These are phyloP conservation scores for Tetrapisispora pingtungensis DNA, from an alignment of 805 yeast genomes.

Conservation along the genomic window DNA sequence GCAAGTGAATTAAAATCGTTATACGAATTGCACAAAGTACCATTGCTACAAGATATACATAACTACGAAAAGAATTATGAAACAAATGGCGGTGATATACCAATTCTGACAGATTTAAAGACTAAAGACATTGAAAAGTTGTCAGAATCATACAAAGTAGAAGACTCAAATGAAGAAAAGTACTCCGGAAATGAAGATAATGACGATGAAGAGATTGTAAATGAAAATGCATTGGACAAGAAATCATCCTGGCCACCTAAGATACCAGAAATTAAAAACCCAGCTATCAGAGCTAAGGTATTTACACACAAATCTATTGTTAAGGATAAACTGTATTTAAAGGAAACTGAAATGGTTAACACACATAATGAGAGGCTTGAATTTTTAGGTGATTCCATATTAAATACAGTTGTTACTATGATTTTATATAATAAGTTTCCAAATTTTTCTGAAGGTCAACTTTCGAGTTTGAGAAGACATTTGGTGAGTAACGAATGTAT, in stretches of 20 bases:
- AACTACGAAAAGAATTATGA: conserved; percentile 29
- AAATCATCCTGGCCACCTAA: conserved; percentile 46
- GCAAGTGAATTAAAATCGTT: conserved; percentile 52
- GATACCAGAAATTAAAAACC: conserved; percentile 56
- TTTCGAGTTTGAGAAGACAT: conserved; percentile 59
- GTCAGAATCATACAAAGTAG: conserved; percentile 7
- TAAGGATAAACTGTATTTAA: conserved; percentile 45
- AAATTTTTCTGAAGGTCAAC: conserved; percentile 65
- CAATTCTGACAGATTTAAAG: conserved; percentile 14
- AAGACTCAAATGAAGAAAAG: conserved; percentile 6
- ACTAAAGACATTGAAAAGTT: conserved; percentile 12
- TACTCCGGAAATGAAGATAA: conserved; percentile 4
- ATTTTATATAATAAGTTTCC: conserved; percentile 61
- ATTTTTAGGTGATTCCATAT: conserved; percentile 80
- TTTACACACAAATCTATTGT: conserved; percentile 73
- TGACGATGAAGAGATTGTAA: conserved; percentile 23
- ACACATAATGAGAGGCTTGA: conserved; percentile 82
- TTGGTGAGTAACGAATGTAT: conserved; percentile 67
- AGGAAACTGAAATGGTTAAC: conserved; percentile 46
- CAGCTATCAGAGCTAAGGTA: conserved; percentile 52
- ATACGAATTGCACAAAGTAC: conserved; percentile 38
- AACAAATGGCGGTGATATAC: conserved; percentile 7
- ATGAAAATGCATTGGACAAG: conserved; percentile 10
- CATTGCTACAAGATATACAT: conserved; percentile 46
- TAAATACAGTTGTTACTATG: conserved; percentile 62